These are phyloP conservation scores for Trypanosoma theileri DNA, from an alignment of 208 protist species.

Conservation along the genomic window DNA sequence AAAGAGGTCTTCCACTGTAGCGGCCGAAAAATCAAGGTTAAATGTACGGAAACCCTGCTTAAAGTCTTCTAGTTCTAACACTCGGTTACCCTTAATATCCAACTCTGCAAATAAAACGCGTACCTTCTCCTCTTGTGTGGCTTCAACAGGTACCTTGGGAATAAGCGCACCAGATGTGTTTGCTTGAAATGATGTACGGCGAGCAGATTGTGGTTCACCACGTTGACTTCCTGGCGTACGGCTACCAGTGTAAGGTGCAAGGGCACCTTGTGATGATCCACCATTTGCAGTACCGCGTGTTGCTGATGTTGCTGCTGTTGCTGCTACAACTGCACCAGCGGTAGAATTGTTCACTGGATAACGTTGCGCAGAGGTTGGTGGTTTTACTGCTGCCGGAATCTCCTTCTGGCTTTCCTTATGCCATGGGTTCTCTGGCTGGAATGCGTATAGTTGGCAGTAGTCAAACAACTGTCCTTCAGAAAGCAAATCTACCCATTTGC, in stretches of 20 bases:
- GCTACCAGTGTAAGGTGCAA: conserved; percentile 65
- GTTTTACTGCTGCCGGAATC: conserved; percentile 81
- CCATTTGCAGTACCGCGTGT: conserved; percentile 14
- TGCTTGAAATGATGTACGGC: conserved; percentile 34
- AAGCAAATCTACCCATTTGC: conserved; percentile 85
- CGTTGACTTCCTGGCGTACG: conserved; percentile 35
- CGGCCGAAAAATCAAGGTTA: conserved; percentile 81
- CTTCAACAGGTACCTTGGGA: conserved; percentile 48
- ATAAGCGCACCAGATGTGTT: conserved; percentile 55
- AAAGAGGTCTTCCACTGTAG: conserved; percentile 91
- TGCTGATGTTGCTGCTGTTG: conserved; percentile 1
- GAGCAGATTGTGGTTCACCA: conserved; percentile 35
- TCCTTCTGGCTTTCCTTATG: conserved; percentile 91
- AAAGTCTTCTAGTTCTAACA: conserved; percentile 82
- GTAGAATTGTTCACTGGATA: conserved; percentile 13
- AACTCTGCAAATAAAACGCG: conserved; percentile 88
- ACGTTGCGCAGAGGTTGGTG: conserved; percentile 37
- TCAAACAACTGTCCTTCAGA: conserved; percentile 76
- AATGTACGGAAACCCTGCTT: conserved; percentile 80
- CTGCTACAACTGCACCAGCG: conserved; percentile 5
- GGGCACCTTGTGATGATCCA: conserved; percentile 25
- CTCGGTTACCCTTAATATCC: conserved; percentile 74
- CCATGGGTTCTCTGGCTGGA: conserved; percentile 89
- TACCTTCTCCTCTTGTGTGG: conserved; percentile 85
- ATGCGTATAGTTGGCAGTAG: conserved; percentile 90